phyloP scores from a whole-genome alignment of 2,329 filamentous ascomycete species.

The Penicillium sp. region DNA sequence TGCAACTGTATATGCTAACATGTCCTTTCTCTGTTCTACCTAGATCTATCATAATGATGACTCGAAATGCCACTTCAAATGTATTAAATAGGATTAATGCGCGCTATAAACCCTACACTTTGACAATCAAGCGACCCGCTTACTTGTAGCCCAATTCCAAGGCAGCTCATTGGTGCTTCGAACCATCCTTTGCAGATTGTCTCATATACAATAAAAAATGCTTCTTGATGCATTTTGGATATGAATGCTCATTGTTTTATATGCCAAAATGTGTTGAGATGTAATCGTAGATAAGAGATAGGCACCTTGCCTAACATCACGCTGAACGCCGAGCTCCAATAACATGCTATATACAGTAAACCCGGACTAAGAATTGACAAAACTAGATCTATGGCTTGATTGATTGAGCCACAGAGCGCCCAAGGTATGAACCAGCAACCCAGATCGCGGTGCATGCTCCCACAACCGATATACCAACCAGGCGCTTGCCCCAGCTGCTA shows the following conservation, averaged over 20 bases:
- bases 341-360: conserved; percentile 10
- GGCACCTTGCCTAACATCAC: neutral
- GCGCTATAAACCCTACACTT: neutral
- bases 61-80: no score
- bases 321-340: conserved; percentile 12
- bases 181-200: neutral
- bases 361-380: neutral
- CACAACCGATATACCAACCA: conserved; percentile 36
- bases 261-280: neutral
- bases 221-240: no score
- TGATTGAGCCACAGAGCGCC: conserved; percentile 18
- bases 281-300: neutral
- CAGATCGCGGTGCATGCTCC: conserved; percentile 38
- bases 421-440: conserved; percentile 37
- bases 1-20: no score
- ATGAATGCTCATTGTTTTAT: no score
- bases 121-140: neutral
- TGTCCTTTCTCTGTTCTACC: no score
- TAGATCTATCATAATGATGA: no score
- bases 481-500: conserved; percentile 61
- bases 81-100: neutral
- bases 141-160: neutral
- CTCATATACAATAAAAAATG: neutral
- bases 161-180: neutral
- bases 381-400: neutral